These are phyloP conservation scores for Clavulina sp. DNA, from an alignment of 768 basidiomycete genomes.

Conservation along the genomic window DNA sequence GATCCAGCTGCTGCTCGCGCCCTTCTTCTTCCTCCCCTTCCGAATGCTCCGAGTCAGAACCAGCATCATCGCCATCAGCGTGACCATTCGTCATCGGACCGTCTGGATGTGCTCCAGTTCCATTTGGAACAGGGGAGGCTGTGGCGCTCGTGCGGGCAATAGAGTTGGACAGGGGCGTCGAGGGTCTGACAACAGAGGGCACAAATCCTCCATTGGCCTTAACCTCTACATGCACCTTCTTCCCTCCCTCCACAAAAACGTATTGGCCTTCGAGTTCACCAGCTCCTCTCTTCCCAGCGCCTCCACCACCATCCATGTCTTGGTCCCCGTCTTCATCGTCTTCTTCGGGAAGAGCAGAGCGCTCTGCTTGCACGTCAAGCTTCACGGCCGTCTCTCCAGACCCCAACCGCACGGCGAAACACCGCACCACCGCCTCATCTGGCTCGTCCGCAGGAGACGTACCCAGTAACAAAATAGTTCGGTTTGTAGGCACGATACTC, in stretches of 20 bases:
- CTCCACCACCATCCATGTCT: not conserved
- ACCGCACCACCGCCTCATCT: not conserved
- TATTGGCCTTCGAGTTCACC: not conserved
- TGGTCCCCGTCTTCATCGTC: not conserved
- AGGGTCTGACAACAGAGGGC: not conserved
- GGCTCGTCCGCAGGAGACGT: constrained; percentile 16
- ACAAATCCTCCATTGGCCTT: not conserved
- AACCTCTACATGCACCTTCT: not conserved
- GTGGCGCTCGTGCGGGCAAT: not conserved
- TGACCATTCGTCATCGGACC: not conserved
- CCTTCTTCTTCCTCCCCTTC: not conserved
- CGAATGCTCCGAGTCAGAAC: not conserved
- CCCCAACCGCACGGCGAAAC: not conserved
- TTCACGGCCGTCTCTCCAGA: not conserved
- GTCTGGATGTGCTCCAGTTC: not conserved
- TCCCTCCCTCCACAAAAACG: too few species aligned
- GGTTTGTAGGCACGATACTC: constrained; percentile 38
- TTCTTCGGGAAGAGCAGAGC: not conserved
- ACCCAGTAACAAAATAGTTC: constrained; percentile 37
- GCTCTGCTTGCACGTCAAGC: not conserved
- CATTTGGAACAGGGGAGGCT: not conserved
- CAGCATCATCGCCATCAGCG: not conserved
- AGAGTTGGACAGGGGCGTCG: not conserved
- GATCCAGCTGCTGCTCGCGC: not conserved
- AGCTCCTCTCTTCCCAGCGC: not conserved